Evolutionary conservation across 768 basidiomycete genomes (phyloP), one percentile per base, ranked within the genome.

Genomic region (Suillus weaverae): DNA sequence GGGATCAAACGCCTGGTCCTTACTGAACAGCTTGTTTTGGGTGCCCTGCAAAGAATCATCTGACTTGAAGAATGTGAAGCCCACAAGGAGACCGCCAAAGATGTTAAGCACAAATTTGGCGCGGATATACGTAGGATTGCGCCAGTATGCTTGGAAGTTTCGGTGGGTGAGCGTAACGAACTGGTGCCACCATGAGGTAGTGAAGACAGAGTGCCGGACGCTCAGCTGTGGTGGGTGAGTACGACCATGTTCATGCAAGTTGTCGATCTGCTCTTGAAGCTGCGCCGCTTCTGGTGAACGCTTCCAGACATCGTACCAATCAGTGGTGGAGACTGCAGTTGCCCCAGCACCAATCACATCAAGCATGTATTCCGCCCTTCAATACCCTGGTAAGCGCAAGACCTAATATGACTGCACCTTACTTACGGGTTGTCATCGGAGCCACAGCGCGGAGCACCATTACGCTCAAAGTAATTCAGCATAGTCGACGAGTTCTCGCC

Each of bases 271-370:
- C 0, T 68, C 62, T 57, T 78, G 72, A 6, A 81, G 53, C 0
- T 67, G 68, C 22, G 60, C 64, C 0, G 78, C 70, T 68, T 90
- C 85, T 1, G 78, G 74, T 0, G 87, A 84, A 6, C 81, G 71
- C 20, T 73, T 70, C 89, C 90, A 93, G n/a, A 83, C 73, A 7
- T 82, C 75, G 59, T 83, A 80, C 90, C 91, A 93, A 64, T 91
- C 81, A 30, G 74, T 76, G 20, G 68, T 68, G 61, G 81, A 86
- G 20, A 82, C 78, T 1, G 87, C 84, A 2, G 88, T 86, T 3
- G 86, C 86, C 1, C 90, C 90, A 35, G 91, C 89, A n/a, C 90
- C 91, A 63, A 91, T 91, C 44, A 86, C 88, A 26, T 89, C 86
- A n/a, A 92, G 81, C 80, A 87, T 86, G 65, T 81, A 87, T 66